Conservation (phyloP, 768 basidiomycete species). For the Termitomyces sp. region DNA sequence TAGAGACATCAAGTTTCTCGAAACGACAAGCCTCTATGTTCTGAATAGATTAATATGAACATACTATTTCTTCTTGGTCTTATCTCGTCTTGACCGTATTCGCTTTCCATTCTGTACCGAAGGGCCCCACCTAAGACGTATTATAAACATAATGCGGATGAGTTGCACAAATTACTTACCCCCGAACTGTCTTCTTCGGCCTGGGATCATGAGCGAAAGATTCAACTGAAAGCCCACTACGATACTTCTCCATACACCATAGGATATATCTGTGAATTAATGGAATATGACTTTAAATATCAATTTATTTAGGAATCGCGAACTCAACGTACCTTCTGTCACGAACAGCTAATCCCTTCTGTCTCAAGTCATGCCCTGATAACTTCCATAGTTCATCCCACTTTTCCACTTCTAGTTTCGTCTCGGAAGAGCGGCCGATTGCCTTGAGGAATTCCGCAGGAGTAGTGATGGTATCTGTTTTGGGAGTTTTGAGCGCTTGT, state of each 20-base stretch:
- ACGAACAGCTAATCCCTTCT: conserved; percentile 56
- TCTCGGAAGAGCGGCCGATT: conserved; percentile 65
- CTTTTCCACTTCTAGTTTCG: conserved; percentile 53
- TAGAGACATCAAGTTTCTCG: background rate
- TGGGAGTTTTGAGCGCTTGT: conserved; percentile 2
- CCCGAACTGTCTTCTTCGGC: conserved; percentile 76
- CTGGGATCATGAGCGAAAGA: conserved; percentile 59
- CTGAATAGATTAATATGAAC: background rate
- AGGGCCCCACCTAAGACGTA: conserved; percentile 56
- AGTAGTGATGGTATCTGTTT: conserved; percentile 43
- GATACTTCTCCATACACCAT: conserved; percentile 82
- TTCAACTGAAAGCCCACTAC: conserved; percentile 45
- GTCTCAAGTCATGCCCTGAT: conserved; percentile 51
- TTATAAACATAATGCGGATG: background rate
- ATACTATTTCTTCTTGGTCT: conserved; percentile 22
- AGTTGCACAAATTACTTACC: conserved; percentile 44
- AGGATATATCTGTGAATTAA: conserved; percentile 60
- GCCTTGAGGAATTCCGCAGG: conserved; percentile 64
- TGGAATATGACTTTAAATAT: background rate
- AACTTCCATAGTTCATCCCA: conserved; percentile 74
- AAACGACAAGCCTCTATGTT: background rate
- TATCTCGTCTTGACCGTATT: conserved; percentile 57
- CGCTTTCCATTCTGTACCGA: conserved; percentile 69
- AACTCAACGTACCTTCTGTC: conserved; percentile 58
- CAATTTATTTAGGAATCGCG: background rate